A percentile compares a stretch with the other conserved stretches of the same genome.
phyloP scores from a whole-genome alignment of 768 basidiomycete genomes.

The Leccinum rimulosum region DNA sequence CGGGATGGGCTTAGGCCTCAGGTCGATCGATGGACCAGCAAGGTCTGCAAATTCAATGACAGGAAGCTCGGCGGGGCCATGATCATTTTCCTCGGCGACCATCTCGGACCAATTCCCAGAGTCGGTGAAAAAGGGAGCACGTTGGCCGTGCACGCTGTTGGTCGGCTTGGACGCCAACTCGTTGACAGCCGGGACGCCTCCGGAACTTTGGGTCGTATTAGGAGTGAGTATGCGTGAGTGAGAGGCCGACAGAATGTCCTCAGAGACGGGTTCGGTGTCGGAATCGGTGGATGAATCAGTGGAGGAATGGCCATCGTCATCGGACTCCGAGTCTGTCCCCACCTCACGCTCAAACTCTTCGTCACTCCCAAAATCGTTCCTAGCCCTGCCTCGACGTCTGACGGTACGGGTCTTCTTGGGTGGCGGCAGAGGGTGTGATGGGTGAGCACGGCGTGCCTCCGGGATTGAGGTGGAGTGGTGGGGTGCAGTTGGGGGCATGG shows the following conservation, averaged over 20 bases:
- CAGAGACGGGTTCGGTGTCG: constrained; percentile 67
- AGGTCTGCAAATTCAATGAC: constrained; percentile 79
- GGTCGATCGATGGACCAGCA: constrained; percentile 30
- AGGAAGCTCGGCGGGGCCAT: constrained; percentile 66
- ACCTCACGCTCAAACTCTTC: constrained; percentile 75
- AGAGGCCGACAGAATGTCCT: constrained; percentile 52
- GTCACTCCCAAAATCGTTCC: constrained; percentile 62
- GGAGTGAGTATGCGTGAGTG: constrained; percentile 62
- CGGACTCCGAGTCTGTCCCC: constrained; percentile 67
- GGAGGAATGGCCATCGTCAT: constrained; percentile 60
- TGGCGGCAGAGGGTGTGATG: constrained; percentile 33
- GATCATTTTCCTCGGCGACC: constrained; percentile 70
- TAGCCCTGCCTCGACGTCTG: constrained; percentile 63
- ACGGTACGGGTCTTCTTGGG: constrained; percentile 41
- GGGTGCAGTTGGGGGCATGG: constrained; percentile 48
- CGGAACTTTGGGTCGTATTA: constrained; percentile 62
- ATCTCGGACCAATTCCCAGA: constrained; percentile 76
- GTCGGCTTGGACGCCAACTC: constrained; percentile 25
- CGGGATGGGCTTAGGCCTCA: constrained; percentile 33
- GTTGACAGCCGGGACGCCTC: constrained; percentile 33
- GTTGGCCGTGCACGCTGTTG: constrained; percentile 28
- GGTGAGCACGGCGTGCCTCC: constrained; percentile 28
- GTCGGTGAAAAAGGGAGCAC: constrained; percentile 53
- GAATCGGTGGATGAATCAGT: constrained; percentile 62
- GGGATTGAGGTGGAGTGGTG: constrained; percentile 32